These are phyloP conservation scores for Samsoniella hepiali DNA, from an alignment of 2,329 filamentous ascomycete genomes.

Conservation along the genomic window DNA sequence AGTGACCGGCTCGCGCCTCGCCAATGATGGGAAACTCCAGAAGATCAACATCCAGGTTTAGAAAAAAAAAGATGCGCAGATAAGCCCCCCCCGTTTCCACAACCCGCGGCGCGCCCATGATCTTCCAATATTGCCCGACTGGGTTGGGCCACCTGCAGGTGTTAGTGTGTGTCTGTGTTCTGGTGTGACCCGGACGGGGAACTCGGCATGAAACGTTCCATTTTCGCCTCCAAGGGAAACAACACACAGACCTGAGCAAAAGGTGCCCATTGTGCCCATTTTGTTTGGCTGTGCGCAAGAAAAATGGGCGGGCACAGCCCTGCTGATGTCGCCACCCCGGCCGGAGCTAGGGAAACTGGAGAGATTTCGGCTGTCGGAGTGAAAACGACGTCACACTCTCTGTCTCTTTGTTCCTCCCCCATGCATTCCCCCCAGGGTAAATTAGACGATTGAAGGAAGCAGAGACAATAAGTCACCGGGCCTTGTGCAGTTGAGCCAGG, in stretches of 20 bases:
- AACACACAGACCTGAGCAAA: neutral
- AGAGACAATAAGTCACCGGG: no score
- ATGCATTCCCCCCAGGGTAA: no score
- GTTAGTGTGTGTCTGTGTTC: neutral
- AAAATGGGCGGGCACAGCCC: neutral
- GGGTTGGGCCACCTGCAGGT: neutral
- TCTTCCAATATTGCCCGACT: neutral
- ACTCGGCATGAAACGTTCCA: conserved; percentile 24
- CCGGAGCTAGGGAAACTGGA: no score
- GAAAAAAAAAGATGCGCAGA: no score
- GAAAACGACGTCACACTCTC: neutral
- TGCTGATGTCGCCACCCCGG: conserved; percentile 1
- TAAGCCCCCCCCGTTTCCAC: no score
- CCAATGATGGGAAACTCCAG: no score
- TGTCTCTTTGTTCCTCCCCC: neutral
- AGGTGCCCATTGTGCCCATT: no score
- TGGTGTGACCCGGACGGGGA: conserved; percentile 15
- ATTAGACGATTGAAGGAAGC: no score
- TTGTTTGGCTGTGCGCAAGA: neutral
- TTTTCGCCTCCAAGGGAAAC: conserved; percentile 11
- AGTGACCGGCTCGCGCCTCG: no score
- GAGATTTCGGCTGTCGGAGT: neutral
- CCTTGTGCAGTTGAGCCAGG: neutral
- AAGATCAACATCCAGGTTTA: no score
- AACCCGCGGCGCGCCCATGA: neutral